These are phyloP conservation scores for Komagataella mondaviorum DNA, from an alignment of 805 yeast genomes.

Conservation along the genomic window DNA sequence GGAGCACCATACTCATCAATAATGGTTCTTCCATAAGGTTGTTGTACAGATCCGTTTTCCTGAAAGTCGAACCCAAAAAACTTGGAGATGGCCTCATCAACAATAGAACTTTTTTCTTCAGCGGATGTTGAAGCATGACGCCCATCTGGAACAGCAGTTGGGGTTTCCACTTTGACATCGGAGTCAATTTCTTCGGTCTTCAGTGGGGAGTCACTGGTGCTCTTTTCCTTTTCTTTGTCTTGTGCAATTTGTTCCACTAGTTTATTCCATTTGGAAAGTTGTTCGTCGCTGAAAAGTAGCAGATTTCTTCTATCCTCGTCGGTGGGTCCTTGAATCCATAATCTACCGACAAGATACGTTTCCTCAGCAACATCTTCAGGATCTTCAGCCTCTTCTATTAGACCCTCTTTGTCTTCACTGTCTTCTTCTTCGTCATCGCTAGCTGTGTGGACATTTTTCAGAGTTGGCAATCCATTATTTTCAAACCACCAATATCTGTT, in stretches of 20 bases:
- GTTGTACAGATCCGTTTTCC: constrained; percentile 10
- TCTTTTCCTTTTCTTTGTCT: background rate
- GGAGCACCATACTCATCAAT: constrained; percentile 24
- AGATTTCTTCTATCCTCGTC: constrained; percentile 22
- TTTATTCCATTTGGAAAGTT: constrained; percentile 17
- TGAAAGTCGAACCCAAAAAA: constrained; percentile 17
- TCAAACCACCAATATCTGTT: constrained; percentile 97
- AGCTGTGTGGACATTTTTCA: constrained; percentile 7
- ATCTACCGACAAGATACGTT: constrained; percentile 64
- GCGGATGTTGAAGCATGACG: background rate
- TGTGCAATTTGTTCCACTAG: constrained; percentile 2
- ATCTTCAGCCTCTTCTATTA: constrained; percentile 25
- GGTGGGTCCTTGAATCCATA: constrained; percentile 89
- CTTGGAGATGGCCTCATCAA: constrained; percentile 15
- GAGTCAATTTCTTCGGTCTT: background rate
- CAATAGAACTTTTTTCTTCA: constrained; percentile 1
- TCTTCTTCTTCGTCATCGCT: constrained; percentile 14
- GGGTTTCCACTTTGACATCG: background rate
- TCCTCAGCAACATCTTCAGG: constrained; percentile 36
- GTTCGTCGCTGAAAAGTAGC: constrained; percentile 22
- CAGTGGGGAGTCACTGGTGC: background rate
- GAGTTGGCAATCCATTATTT: constrained; percentile 59
- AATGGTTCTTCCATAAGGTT: constrained; percentile 10
- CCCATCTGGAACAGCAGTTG: background rate
- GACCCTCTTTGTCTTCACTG: constrained; percentile 28